These are phyloP conservation scores for Paraphaeosphaeria minitans DNA, from an alignment of 2,329 filamentous ascomycete species.

Conservation along the genomic window DNA sequence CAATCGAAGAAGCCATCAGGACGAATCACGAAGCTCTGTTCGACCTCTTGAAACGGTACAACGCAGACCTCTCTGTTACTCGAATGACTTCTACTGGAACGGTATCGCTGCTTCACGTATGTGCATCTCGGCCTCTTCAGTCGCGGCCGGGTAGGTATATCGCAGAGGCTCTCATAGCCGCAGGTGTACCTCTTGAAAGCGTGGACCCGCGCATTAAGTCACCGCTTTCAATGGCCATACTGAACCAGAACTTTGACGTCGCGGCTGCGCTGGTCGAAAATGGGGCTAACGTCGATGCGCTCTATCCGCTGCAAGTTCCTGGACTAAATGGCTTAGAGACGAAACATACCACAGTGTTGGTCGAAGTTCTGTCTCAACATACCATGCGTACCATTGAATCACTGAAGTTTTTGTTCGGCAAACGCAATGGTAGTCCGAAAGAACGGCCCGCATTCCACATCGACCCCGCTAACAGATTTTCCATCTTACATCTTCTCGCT, in stretches of 20 bases:
- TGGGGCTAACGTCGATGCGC: constrained; percentile 11
- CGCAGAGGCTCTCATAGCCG: constrained; percentile 10
- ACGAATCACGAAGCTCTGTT: constrained; percentile 11
- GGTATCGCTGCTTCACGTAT: constrained; percentile 9
- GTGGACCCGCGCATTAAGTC: constrained; percentile 8
- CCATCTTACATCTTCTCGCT: constrained; percentile 8
- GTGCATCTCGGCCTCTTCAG: constrained; percentile 11
- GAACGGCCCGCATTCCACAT: constrained; percentile 8
- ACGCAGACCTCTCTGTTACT: neutral
- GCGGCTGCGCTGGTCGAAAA: constrained; percentile 8
- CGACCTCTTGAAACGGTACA: neutral
- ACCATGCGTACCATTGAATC: constrained; percentile 15
- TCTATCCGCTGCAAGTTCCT: constrained; percentile 1
- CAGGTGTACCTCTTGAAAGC: constrained; percentile 12
- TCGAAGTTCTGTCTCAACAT: constrained; percentile 12
- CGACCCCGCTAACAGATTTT: constrained; percentile 9
- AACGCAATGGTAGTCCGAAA: neutral
- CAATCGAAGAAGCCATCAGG: constrained; percentile 8
- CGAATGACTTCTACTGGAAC: constrained; percentile 4
- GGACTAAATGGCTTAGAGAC: neutral
- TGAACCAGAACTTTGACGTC: constrained; percentile 16
- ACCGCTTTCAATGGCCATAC: constrained; percentile 10
- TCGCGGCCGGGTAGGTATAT: constrained; percentile 11
- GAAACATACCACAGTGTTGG: constrained; percentile 5
- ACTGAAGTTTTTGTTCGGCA: constrained; percentile 12